Evolutionary conservation across 1,139 yeast species (phyloP).

Genomic region (Zygoascus hellenicus): DNA sequence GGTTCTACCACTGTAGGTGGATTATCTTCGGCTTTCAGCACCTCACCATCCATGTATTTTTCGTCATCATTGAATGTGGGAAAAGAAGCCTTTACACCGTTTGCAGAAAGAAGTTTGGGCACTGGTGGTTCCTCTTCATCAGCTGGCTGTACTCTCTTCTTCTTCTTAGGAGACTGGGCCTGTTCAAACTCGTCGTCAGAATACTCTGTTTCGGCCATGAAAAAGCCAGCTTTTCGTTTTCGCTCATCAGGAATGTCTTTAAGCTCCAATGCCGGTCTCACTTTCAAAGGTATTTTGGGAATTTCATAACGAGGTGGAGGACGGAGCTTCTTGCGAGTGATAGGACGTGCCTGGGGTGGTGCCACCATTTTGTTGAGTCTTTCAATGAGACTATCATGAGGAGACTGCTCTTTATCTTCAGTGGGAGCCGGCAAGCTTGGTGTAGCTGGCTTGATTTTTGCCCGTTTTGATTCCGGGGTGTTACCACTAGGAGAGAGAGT

Average conservation of each 20-base stretch:
- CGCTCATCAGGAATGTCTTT: constrained; percentile 23
- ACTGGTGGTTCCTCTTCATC: not conserved
- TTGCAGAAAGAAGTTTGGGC: not conserved
- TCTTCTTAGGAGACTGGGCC: constrained; percentile 6
- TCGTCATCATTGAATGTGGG: not conserved
- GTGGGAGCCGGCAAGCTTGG: not conserved
- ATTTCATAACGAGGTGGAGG: not conserved
- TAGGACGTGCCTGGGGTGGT: not conserved
- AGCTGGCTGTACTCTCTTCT: not conserved
- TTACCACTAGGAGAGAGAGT: not conserved
- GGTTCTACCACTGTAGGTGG: no score
- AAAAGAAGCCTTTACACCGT: not conserved
- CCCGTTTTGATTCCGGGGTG: not conserved
- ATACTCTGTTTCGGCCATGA: constrained; percentile 27
- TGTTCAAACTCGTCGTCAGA: constrained; percentile 22
- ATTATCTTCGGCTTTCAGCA: not conserved
- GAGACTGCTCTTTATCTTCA: not conserved
- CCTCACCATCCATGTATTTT: constrained; percentile 9
- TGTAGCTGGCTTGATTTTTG: not conserved
- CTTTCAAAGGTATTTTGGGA: constrained; percentile 1
- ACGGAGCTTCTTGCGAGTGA: not conserved
- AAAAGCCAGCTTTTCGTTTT: constrained; percentile 27
- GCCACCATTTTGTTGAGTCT: not conserved
- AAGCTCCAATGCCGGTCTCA: constrained; percentile 1
- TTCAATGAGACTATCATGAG: not conserved